Evolutionary conservation across 1,284 basidiomycete species (phyloP).

Genomic region (Puccinia coronata): DNA sequence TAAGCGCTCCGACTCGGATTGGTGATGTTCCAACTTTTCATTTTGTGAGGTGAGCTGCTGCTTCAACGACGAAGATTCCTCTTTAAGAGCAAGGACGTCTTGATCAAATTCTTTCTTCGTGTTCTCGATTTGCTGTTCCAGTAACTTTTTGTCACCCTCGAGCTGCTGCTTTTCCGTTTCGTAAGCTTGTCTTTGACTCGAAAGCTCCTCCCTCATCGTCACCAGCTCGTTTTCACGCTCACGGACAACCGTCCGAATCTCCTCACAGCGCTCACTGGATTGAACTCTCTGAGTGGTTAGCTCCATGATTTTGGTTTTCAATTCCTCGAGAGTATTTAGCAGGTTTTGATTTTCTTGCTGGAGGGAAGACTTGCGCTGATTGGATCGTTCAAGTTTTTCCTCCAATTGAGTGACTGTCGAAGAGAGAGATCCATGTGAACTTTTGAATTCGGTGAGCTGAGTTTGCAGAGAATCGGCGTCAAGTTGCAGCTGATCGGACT

Average conservation of each 20-base stretch:
- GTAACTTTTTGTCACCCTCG: constrained; percentile 1
- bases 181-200: constrained; percentile 32
- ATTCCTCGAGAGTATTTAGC: constrained; percentile 41
- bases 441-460: constrained; percentile 29
- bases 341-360: constrained; percentile 48
- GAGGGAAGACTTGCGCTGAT: constrained; percentile 16
- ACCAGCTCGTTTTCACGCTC: constrained; percentile 35
- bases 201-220: constrained; percentile 26
- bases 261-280: constrained; percentile 39
- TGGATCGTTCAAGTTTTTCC: constrained; percentile 26
- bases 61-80: background rate
- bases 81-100: constrained; percentile 6
- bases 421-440: background rate
- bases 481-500: constrained; percentile 20
- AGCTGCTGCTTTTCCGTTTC: constrained; percentile 5
- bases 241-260: constrained; percentile 30
- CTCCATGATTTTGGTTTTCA: constrained; percentile 23
- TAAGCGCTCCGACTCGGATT: constrained; percentile 19
- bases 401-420: constrained; percentile 33
- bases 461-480: constrained; percentile 37
- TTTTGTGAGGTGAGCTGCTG: constrained; percentile 11
- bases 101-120: constrained; percentile 15
- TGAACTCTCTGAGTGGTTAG: constrained; percentile 38
- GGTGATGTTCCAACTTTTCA: constrained; percentile 25
- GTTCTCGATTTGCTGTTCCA: constrained; percentile 13